Percentiles rank a stretch among this genome's conserved stretches.
Conservation (phyloP, 169 alveolate genomes). For the Toxoplasma gondii region DNA sequence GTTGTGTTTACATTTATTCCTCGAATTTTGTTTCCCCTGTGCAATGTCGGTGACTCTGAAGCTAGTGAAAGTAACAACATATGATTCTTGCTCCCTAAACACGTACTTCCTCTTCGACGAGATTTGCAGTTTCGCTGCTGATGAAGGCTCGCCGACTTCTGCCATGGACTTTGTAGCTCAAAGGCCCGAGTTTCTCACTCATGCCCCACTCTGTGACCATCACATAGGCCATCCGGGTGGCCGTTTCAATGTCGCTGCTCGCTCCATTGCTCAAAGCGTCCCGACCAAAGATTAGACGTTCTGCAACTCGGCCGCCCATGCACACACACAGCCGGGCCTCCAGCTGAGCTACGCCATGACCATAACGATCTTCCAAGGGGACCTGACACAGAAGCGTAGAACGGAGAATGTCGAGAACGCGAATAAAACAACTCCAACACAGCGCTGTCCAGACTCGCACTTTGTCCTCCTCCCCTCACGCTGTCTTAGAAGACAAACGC, state of each 20-base stretch:
- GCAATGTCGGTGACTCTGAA: too few species aligned
- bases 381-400: conserved; percentile 48
- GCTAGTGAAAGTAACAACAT: too few species aligned
- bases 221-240: conserved; percentile 88
- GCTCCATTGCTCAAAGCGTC: conserved; percentile 93
- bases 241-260: conserved; percentile 88
- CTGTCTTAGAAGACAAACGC: background rate
- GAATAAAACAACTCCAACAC: background rate
- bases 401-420: background rate
- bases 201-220: conserved; percentile 94
- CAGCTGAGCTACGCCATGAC: conserved; percentile 86
- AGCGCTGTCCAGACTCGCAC: background rate
- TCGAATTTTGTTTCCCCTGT: too few species aligned
- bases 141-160: conserved; percentile 17
- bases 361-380: conserved; percentile 85
- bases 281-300: conserved; percentile 90
- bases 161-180: conserved; percentile 71
- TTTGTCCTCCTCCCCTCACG: background rate
- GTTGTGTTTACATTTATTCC: too few species aligned
- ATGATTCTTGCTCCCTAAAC: background rate
- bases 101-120: conserved; percentile 44
- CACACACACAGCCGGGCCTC: conserved; percentile 93
- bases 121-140: conserved; percentile 31
- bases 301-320: conserved; percentile 97
- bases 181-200: conserved; percentile 87